Base-by-base conservation (phyloP, 2,329 filamentous ascomycete genomes). In the Endoconidiophora laricicola region DNA sequence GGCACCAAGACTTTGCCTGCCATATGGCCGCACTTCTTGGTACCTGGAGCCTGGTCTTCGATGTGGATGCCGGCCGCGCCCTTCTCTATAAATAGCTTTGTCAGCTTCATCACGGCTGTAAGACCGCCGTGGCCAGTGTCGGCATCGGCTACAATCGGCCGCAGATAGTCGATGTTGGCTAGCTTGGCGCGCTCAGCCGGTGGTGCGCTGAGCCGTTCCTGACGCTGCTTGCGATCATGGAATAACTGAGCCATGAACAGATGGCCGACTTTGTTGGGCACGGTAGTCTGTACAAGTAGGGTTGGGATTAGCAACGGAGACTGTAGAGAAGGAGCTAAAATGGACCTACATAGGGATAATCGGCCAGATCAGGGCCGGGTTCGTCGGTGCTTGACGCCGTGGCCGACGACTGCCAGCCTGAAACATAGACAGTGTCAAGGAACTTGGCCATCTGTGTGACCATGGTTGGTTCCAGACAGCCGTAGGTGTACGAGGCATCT, bases 1-100 rank as follows among this genome's bases (percentile, higher is more conserved):
- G 91, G 91, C 48, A 98, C 91, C 54, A 98, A 73, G 41, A 96
- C 91, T 71, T 96, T 96, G 61, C 91, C 91, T 57, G 91, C 91
- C 91, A 96, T 96, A 70, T 96, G 91, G 56, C 91, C 91, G 65
- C 91, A 98, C 77, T 98, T 98, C 78, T 98, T 98, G 46, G 91
- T 96, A 49, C 91, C 91, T 2, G 91, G 90, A 3, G 91, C 90
- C 68, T 96, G 91, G 65, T 98, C 91, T 69, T 98, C 91, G 58
- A 98, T 95, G 69, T 98, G 91, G 61, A 98, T 95, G 57, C 91
- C 91, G 40, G 91, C 91, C 43, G 91, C 91, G 59, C 91, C 91
- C 66, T 88, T 87, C 72, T 98, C 91, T 56, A 96, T 70, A 65
- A 98, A 96, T 52, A 96, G 78, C 74, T 95, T 95, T 56, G 91